Evolutionary conservation across 805 yeast genomes (phyloP).

Genomic region (Suhomyces tanzawaensis): DNA sequence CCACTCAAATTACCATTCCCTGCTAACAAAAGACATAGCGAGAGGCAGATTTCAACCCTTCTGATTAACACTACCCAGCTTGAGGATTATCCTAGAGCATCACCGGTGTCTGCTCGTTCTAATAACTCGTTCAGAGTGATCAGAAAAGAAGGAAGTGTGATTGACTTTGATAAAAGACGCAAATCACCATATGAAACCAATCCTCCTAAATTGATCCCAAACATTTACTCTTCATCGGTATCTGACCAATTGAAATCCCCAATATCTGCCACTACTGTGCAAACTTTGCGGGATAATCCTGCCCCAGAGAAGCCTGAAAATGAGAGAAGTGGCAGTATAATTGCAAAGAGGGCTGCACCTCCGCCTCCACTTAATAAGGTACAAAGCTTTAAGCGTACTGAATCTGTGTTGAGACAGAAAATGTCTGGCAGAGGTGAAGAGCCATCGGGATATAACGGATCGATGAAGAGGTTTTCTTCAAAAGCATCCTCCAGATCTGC

Average conservation of each 20-base stretch:
- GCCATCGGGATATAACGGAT: slow-evolving; percentile 1
- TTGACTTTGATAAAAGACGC: slow-evolving; percentile 77
- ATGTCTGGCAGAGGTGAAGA: background rate
- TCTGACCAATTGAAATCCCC: slow-evolving; percentile 33
- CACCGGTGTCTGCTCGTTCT: slow-evolving; percentile 5
- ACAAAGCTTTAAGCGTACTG: slow-evolving; percentile 11
- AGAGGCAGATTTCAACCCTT: slow-evolving; percentile 12
- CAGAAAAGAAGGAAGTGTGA: slow-evolving; percentile 63
- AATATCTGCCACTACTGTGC: slow-evolving; percentile 34
- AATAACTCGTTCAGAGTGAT: slow-evolving; percentile 61
- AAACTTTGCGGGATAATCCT: slow-evolving; percentile 20
- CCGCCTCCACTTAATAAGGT: slow-evolving; percentile 51
- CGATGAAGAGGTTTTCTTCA: slow-evolving; percentile 2
- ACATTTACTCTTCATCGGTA: slow-evolving; percentile 34
- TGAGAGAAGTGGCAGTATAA: slow-evolving; percentile 33
- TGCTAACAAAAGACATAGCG: slow-evolving; percentile 6
- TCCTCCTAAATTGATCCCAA: slow-evolving; percentile 37
- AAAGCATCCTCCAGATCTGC: slow-evolving; percentile 7
- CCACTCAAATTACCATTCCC: slow-evolving; percentile 18
- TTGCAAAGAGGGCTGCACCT: slow-evolving; percentile 71
- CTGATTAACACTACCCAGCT: slow-evolving; percentile 15
- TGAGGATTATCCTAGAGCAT: background rate
- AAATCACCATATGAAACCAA: slow-evolving; percentile 64
- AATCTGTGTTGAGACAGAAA: slow-evolving; percentile 6
- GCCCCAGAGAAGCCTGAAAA: slow-evolving; percentile 2